Evolutionary conservation across 352 stramenopile species (phyloP).

Genomic region (Phytophthora gonapodyides): DNA sequence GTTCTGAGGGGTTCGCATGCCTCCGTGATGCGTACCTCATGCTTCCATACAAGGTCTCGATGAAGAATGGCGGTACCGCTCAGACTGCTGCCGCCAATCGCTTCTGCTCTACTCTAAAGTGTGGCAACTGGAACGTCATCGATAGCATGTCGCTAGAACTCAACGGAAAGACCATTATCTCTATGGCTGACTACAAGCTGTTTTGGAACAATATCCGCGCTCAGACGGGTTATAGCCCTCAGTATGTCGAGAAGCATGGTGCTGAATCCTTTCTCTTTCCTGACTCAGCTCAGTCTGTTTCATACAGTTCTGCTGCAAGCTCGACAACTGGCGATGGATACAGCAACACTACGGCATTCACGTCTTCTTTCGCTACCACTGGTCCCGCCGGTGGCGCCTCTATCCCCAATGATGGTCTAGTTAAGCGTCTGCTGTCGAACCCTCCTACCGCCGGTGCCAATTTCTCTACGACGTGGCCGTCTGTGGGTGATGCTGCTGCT

Average conservation of each 20-base stretch:
- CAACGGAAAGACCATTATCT: conserved; percentile 10
- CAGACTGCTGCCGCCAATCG: conserved; percentile 6
- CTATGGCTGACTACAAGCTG: conserved; percentile 13
- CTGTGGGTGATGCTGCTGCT: not conserved
- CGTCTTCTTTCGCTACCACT: not conserved
- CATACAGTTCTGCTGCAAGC: not conserved
- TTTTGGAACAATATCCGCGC: conserved; percentile 18
- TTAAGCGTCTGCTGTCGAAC: conserved; percentile 11
- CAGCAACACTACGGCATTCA: conserved; percentile 1
- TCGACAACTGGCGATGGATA: conserved; percentile 11
- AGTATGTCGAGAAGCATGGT: conserved; percentile 22
- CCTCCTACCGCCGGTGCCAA: not conserved
- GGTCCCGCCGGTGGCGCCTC: not conserved
- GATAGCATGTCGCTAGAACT: conserved; percentile 14
- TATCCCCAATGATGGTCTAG: conserved; percentile 9
- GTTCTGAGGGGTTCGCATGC: conserved; percentile 6
- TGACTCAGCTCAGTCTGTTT: conserved; percentile 1
- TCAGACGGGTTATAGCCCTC: conserved; percentile 4
- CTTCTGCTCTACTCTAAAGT: not conserved
- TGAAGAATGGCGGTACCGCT: conserved; percentile 12
- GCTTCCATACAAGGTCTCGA: conserved; percentile 10
- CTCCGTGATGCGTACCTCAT: conserved; percentile 10
- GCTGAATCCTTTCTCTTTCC: conserved; percentile 10
- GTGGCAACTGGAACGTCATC: conserved; percentile 19
- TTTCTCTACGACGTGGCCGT: not conserved